These are phyloP conservation scores for Cercospora janseana DNA, from an alignment of 2,329 filamentous ascomycete genomes.

Conservation along the genomic window DNA sequence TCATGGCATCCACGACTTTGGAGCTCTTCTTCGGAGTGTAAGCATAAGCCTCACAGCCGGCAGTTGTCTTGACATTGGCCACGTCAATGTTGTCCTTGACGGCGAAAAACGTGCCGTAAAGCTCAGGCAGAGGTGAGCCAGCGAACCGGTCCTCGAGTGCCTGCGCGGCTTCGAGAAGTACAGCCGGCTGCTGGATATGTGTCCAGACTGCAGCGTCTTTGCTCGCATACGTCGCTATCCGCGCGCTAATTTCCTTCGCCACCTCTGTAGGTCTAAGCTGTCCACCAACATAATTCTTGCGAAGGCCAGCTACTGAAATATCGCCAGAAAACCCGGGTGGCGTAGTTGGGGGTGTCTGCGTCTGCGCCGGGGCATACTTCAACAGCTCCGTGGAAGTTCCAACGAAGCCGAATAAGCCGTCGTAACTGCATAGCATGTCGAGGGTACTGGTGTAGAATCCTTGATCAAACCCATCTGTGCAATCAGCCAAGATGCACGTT, in stretches of 20 bases:
- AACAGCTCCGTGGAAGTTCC: slow-evolving; percentile 45
- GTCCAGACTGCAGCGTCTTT: slow-evolving; percentile 55
- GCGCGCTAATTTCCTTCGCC: slow-evolving; percentile 46
- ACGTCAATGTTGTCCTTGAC: slow-evolving; percentile 59
- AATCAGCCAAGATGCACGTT: slow-evolving; percentile 54
- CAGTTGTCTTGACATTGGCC: slow-evolving; percentile 51
- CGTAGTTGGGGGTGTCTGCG: slow-evolving; percentile 39
- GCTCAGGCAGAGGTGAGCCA: slow-evolving; percentile 46
- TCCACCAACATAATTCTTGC: slow-evolving; percentile 46
- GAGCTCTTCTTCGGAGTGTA: slow-evolving; percentile 52
- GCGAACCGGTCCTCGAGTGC: slow-evolving; percentile 44
- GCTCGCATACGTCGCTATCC: slow-evolving; percentile 50
- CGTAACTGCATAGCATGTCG: slow-evolving; percentile 53
- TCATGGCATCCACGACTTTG: slow-evolving; percentile 51
- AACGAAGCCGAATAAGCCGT: slow-evolving; percentile 54
- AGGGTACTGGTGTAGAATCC: slow-evolving; percentile 49
- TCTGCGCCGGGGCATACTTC: slow-evolving; percentile 35
- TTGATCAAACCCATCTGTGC: slow-evolving; percentile 50
- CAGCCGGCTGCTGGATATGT: slow-evolving; percentile 42
- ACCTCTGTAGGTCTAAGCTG: slow-evolving; percentile 46
- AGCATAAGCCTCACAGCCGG: slow-evolving; percentile 51
- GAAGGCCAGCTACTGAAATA: slow-evolving; percentile 46
- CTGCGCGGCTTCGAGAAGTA: slow-evolving; percentile 44
- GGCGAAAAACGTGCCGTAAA: slow-evolving; percentile 58
- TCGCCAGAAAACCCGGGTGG: slow-evolving; percentile 44